These are phyloP conservation scores for Phaffia australis DNA, from an alignment of 768 basidiomycete species.

Conservation along the genomic window DNA sequence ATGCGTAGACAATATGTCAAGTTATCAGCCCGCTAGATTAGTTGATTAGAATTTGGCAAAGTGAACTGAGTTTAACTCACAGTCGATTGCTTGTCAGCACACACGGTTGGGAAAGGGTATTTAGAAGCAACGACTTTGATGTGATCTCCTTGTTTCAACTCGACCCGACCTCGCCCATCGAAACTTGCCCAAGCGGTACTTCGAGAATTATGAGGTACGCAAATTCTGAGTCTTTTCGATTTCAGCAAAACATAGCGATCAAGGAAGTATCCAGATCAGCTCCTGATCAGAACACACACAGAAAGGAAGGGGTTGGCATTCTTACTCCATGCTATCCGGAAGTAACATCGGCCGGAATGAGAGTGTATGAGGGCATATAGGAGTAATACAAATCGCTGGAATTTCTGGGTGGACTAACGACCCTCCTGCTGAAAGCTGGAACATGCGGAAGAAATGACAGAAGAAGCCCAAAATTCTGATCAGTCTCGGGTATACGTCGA, in stretches of 20 bases:
- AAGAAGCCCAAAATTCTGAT: slow-evolving; percentile 25
- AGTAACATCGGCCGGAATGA: slow-evolving; percentile 98
- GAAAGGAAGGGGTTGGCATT: too few relatives aligned
- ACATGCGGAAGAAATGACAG: not conserved
- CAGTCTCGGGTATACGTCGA: not conserved
- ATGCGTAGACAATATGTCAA: not conserved
- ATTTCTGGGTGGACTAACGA: slow-evolving; percentile 97
- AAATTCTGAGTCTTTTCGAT: slow-evolving; percentile 55
- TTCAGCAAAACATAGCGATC: too few relatives aligned
- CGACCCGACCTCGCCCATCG: slow-evolving; percentile 90
- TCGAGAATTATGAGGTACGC: slow-evolving; percentile 96
- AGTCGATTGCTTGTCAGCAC: slow-evolving; percentile 90
- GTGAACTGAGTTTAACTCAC: slow-evolving; percentile 1
- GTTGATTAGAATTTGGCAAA: not conserved
- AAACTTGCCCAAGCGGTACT: slow-evolving; percentile 99
- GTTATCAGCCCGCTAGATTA: too few relatives aligned
- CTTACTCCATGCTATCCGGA: slow-evolving; percentile 84
- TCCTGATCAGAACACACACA: too few relatives aligned
- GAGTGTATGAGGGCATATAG: slow-evolving; percentile 95
- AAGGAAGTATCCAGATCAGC: too few relatives aligned
- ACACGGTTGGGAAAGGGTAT: slow-evolving; percentile 97
- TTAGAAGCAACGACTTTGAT: slow-evolving; percentile 96
- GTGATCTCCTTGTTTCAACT: slow-evolving; percentile 96
- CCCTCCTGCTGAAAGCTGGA: slow-evolving; percentile 81
- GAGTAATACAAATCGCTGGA: slow-evolving; percentile 88